These are phyloP conservation scores for Intubia oerlemansii DNA, from an alignment of 2,329 filamentous ascomycete genomes.

Conservation along the genomic window DNA sequence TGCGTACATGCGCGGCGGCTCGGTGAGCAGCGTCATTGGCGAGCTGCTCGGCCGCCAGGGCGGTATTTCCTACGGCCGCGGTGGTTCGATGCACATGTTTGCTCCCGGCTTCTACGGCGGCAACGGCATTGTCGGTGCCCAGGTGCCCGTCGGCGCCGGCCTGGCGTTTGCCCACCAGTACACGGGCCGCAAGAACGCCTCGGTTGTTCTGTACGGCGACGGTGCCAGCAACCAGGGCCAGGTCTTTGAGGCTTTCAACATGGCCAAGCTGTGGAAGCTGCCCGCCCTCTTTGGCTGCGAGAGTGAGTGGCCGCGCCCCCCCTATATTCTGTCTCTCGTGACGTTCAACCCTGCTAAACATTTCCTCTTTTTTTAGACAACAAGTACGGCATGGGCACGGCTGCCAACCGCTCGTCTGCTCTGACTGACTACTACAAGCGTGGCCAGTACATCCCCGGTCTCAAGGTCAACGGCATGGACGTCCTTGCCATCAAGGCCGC, in stretches of 20 bases:
- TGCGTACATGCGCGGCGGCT: slow-evolving; percentile 84
- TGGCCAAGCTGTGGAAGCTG: slow-evolving; percentile 98
- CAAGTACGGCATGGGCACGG: slow-evolving; percentile 99
- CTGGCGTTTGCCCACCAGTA: slow-evolving; percentile 97
- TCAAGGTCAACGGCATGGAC: slow-evolving; percentile 99
- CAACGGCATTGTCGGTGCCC: slow-evolving; percentile 96
- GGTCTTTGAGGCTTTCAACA: slow-evolving; percentile 99
- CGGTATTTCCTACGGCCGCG: slow-evolving; percentile 97
- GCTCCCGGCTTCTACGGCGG: slow-evolving; percentile 92
- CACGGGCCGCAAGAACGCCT: slow-evolving; percentile 64
- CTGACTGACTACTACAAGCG: slow-evolving; percentile 99
- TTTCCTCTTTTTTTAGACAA: slow-evolving; percentile 43
- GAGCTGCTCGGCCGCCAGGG: slow-evolving; percentile 87
- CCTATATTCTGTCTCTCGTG: no score
- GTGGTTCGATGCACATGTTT: slow-evolving; percentile 99
- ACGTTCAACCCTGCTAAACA: neutral
- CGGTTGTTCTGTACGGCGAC: slow-evolving; percentile 85
- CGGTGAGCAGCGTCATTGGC: slow-evolving; percentile 81
- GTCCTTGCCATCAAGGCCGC: slow-evolving; percentile 94
- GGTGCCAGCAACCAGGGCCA: slow-evolving; percentile 98
- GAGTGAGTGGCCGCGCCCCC: no score
- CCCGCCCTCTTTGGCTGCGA: slow-evolving; percentile 94
- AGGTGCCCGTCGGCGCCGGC: slow-evolving; percentile 92
- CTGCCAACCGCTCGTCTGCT: slow-evolving; percentile 80
- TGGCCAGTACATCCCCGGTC: slow-evolving; percentile 96